Evolutionary conservation across 352 stramenopile genomes (phyloP).

Genomic region (Phytophthora fragariae): DNA sequence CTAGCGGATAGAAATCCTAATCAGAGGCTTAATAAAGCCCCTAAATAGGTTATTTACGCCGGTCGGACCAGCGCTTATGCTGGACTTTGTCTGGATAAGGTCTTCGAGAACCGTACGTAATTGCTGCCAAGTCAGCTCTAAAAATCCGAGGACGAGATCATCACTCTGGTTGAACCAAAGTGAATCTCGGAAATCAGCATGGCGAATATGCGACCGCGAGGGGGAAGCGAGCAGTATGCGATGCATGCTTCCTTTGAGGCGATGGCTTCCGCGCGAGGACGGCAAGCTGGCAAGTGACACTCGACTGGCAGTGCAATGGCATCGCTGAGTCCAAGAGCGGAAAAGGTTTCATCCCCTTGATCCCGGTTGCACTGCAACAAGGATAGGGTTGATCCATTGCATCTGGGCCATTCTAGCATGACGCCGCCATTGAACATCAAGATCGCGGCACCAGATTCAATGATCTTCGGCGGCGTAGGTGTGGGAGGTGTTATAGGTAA

Average conservation of each 20-base stretch:
- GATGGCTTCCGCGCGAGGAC: not conserved
- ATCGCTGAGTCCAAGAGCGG: not conserved
- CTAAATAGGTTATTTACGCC: conserved; percentile 6
- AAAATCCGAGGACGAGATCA: conserved; percentile 33
- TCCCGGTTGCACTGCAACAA: conserved; percentile 1
- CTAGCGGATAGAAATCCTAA: conserved; percentile 15
- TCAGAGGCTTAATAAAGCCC: conserved; percentile 4
- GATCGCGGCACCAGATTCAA: not conserved
- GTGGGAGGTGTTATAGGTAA: not conserved
- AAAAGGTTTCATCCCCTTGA: not conserved
- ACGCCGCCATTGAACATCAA: not conserved
- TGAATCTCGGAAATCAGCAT: conserved; percentile 23
- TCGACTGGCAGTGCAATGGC: not conserved
- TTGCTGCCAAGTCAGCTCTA: not conserved
- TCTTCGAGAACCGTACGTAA: conserved; percentile 34
- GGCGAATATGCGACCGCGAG: conserved; percentile 20
- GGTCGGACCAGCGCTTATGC: not conserved
- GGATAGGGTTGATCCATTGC: not conserved
- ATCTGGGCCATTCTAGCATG: conserved; percentile 3
- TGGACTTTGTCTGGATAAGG: conserved; percentile 15
- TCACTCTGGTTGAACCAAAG: conserved; percentile 45
- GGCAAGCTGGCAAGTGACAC: not conserved
- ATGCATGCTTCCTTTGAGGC: not conserved
- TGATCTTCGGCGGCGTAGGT: not conserved
- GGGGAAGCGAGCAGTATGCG: not conserved